phyloP scores from a whole-genome alignment of 371 early-diverging fungal genomes.

The Sanchytrium tribonematis region DNA sequence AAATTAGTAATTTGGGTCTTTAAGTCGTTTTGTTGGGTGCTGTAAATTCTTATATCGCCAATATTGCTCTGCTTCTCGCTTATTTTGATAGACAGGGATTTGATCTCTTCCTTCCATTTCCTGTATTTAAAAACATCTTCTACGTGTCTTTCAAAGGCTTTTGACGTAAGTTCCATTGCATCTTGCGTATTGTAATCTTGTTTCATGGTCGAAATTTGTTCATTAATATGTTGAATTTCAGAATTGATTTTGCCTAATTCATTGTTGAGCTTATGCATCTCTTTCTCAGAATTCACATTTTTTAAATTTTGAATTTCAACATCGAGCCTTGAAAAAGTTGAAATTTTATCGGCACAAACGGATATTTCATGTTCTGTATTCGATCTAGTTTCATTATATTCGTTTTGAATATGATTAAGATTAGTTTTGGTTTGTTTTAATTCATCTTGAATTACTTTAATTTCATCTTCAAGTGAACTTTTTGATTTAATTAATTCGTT shows the following conservation, averaged over 20 bases:
- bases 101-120: background rate
- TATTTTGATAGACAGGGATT: background rate
- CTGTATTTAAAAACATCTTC: constrained; percentile 1
- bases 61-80: background rate
- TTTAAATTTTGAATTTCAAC: background rate
- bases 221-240: background rate
- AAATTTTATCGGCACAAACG: background rate
- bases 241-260: background rate
- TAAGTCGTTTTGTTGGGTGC: background rate
- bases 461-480: no score
- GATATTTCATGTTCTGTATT: background rate
- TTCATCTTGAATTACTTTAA: no score
- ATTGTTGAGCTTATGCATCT: background rate
- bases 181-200: background rate
- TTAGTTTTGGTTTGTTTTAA: no score
- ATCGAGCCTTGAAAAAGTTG: background rate
- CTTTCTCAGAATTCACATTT: background rate
- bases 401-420: no score
- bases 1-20: background rate
- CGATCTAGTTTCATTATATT: no score
- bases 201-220: background rate
- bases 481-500: no score
- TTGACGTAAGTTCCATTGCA: background rate
- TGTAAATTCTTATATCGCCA: background rate
- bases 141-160: background rate